Percentiles rank a stretch among this genome's conserved stretches.
These are phyloP conservation scores for Trichoderma atrobrunneum DNA, from an alignment of 2,329 filamentous ascomycete species.

Conservation along the genomic window DNA sequence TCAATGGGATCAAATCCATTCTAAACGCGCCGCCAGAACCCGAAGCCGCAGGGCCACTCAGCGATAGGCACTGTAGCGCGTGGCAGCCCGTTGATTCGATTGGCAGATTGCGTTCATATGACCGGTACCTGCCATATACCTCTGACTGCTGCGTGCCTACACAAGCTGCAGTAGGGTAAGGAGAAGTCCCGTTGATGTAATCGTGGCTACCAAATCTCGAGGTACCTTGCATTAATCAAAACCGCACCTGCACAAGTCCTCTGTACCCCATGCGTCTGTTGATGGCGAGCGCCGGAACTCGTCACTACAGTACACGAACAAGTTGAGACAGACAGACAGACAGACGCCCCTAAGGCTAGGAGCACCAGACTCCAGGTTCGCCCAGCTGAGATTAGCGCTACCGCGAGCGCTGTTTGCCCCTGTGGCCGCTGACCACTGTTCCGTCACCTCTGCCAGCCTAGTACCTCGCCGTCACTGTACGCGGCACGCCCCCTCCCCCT, in stretches of 20 bases:
- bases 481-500: not conserved
- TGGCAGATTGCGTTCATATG: not conserved
- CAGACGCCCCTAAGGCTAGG: not conserved
- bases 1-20: not conserved
- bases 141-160: not conserved
- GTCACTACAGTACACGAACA: not conserved
- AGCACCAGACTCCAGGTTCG: not conserved
- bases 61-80: conserved; percentile 19
- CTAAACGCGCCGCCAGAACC: conserved; percentile 10
- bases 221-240: not conserved
- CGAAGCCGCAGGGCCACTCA: conserved; percentile 17
- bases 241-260: not conserved
- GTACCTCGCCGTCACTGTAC: not conserved
- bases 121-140: not conserved
- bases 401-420: conserved; percentile 8
- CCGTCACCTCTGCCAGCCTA: not conserved
- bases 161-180: not conserved
- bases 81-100: conserved; percentile 14
- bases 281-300: not conserved
- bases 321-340: not conserved
- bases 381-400: conserved; percentile 19
- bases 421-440: conserved; percentile 15
- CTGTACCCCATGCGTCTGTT: not conserved
- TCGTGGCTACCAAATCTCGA: not conserved
- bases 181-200: not conserved